Base-by-base conservation (phyloP, 2,329 filamentous ascomycete genomes). In the Paradendryphiella salina region DNA sequence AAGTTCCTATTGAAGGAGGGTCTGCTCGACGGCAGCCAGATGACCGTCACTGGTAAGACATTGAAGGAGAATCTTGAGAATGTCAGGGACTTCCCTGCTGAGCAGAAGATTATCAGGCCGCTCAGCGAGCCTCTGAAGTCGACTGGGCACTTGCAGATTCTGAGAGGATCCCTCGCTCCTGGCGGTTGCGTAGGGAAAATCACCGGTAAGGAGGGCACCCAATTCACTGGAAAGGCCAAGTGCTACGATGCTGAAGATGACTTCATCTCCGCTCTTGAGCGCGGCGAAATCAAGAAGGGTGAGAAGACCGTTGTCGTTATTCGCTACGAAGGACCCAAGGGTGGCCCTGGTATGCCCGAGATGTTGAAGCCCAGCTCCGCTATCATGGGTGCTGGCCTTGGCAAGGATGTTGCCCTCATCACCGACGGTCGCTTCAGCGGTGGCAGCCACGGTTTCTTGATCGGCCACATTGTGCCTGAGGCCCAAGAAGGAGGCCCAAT, bases 381-480 rank as follows among this genome's bases (percentile, higher is more conserved):
- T 23, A 86, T 89, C 69, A 89, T 89, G 86, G 86, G 86, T 14
- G 85, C 85, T 15, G 86, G 86, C 13, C 80, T 89, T 9, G 86
- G 86, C 61, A 81, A 88, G 64, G 86, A 90, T 61, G 85, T 89
- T 11, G 87, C 87, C 1, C 82, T 90, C 38, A 80, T 90, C 54
- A 89, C 87, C 1, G 87, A 91, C 64, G 85, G 85, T 0, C 84
- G 88, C 32, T 92, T 90, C 79, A 88, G 84, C 7, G 90, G 90
- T 50, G 90, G 89, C 44, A 88, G 84, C 55, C 89, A 94, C 80
- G 89, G 89, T 32, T 94, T 94, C 81, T 78, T 94, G 61, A 93
- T 94, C 65, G 89, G 89, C 1, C 89, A 94, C 75, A 88, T 96
- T 56, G 89, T 92, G 33, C 90, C 90, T 20, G 90, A 96, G 76